Percentiles rank a stretch among this genome's conserved stretches.
Conservation (phyloP, 1,139 yeast species). For the Geotrichum cucujoidarum region DNA sequence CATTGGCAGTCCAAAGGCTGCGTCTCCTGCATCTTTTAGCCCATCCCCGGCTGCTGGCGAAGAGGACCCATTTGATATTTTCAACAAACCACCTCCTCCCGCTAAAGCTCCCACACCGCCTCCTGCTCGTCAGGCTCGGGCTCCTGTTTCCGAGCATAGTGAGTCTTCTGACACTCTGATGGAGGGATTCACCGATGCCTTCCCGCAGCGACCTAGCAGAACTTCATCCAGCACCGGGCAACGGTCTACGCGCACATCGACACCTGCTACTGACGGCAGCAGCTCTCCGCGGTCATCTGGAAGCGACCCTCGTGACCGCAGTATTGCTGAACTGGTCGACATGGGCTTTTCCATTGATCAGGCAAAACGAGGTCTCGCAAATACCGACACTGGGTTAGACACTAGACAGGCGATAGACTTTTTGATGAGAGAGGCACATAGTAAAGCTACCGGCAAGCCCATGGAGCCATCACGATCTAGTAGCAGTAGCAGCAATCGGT, state of each 20-base stretch:
- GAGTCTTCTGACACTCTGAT: constrained; percentile 7
- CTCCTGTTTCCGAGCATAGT: constrained; percentile 8
- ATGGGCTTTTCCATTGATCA: constrained; percentile 70
- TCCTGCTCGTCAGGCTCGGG: neutral
- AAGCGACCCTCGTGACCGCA: constrained; percentile 43
- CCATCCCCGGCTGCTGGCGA: constrained; percentile 18
- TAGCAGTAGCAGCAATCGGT: constrained; percentile 11
- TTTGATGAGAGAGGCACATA: constrained; percentile 57
- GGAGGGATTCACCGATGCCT: constrained; percentile 19
- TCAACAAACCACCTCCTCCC: constrained; percentile 30
- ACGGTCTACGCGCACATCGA: constrained; percentile 3
- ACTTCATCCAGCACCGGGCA: constrained; percentile 11
- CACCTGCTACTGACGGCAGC: constrained; percentile 8
- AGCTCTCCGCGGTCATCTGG: constrained; percentile 3
- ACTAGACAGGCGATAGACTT: constrained; percentile 63
- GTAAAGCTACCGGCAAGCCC: constrained; percentile 29
- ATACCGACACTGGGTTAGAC: constrained; percentile 51
- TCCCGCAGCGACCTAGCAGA: constrained; percentile 15
- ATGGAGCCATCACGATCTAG: constrained; percentile 16
- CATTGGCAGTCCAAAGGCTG: constrained; percentile 19
- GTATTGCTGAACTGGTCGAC: constrained; percentile 67
- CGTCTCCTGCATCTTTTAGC: constrained; percentile 18
- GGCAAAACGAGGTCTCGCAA: constrained; percentile 56
- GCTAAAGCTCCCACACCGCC: constrained; percentile 10
- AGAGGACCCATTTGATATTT: constrained; percentile 35